Base-by-base conservation (phyloP, 805 yeast genomes). In the Yamadazyma olivae region DNA sequence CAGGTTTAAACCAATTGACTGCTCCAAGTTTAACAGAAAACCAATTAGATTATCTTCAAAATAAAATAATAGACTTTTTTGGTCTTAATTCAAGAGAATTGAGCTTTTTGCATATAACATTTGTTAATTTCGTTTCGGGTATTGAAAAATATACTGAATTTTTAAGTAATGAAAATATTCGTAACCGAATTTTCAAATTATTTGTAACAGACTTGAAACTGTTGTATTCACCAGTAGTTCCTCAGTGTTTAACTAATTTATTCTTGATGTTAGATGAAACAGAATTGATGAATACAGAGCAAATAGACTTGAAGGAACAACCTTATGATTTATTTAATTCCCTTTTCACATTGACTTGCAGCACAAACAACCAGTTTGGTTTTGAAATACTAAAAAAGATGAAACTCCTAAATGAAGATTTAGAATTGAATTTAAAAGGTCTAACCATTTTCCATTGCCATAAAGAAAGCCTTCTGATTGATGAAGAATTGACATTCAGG, bases 401-500 rank as follows among this genome's bases (percentile, higher is more conserved):
- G 13, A 46, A 49, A 32, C 41, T 59, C 8, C 25, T 43, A 4
- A 44, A 46, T 32, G 43, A 46, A 9, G 55, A 46, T 19, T 28
- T 40, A 31, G 59, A 59, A 41, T 35, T 62, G 22, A 44, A 48
- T 18, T 42, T 61, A 9, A 45, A 49, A 16, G 62, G 59, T 3
- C 45, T 62, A 19, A 58, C 64, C 1, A 14, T 59, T 2, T 53
- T 53, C 41, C 69, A 62, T 42, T 54, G 59, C 33, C 69, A 62
- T 40, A 51, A 49, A 26, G 59, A 61, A 12, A 27, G 18, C 27
- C 30, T 27, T 7, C 3, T 29, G 13, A 22, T 17, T 16, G 51
- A 45, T n/a, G 46, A 46, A 7, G 41, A 36, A 14, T 43, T 40
- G 12, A 15, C 30, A 9, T 22, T 34, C 26, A 17, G 13, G 6